These are phyloP conservation scores for Speleostelium caveatum DNA, from an alignment of 78 protist species.

Conservation along the genomic window DNA sequence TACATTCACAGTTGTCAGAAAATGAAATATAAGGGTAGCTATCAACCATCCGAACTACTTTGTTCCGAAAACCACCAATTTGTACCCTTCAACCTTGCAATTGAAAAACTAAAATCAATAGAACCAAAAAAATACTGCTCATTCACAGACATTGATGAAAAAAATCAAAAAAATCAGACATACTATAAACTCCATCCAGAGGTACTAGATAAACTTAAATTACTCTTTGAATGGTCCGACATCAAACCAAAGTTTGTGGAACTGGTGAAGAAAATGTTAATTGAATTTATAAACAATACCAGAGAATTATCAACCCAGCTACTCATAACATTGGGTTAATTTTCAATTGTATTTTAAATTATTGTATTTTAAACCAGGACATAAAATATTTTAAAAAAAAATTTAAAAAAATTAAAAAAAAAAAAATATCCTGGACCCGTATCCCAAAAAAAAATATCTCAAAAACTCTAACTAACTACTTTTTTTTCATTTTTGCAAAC, in stretches of 20 bases:
- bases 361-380: no score
- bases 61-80: constrained; percentile 30
- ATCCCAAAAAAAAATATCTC: no score
- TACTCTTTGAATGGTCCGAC: not conserved
- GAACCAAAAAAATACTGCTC: constrained; percentile 14
- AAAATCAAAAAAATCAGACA: not conserved
- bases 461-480: no score
- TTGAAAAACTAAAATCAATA: not conserved
- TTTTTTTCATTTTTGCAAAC: no score
- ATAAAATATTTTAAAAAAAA: no score
- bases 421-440: no score
- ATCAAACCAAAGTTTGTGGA: not conserved
- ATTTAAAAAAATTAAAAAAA: no score
- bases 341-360: no score
- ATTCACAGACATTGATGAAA: constrained; percentile 7
- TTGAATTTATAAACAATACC: no score
- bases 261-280: no score
- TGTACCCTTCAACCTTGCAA: constrained; percentile 38
- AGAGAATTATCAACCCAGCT: no score
- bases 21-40: constrained; percentile 69
- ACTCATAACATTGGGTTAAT: no score
- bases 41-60: constrained; percentile 73
- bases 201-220: not conserved
- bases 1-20: constrained; percentile 84
- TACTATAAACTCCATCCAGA: not conserved